Conservation (phyloP, 108 stramenopile species). For the Mediolabrus comicus region DNA sequence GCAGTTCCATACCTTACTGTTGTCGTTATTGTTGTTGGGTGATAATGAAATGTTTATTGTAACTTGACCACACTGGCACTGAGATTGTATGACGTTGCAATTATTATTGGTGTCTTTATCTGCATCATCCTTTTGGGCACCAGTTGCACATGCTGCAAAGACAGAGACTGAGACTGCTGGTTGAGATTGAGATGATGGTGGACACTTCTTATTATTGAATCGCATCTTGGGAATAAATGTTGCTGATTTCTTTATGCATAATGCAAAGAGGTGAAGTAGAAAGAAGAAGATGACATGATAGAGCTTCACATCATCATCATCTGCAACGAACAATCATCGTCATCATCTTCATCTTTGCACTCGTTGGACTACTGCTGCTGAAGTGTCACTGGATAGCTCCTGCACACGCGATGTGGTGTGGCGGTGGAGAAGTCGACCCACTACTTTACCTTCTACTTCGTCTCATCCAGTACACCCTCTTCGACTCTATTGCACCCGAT, state of each 20-base stretch:
- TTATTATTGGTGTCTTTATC: not conserved
- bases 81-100: not conserved
- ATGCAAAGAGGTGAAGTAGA: too few species aligned
- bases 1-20: conserved; percentile 17
- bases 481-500: too few species aligned
- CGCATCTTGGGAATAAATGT: too few species aligned
- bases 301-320: not conserved
- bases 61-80: not conserved
- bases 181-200: not conserved
- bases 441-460: too few species aligned
- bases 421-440: too few species aligned
- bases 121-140: not conserved
- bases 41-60: not conserved
- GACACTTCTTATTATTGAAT: not conserved
- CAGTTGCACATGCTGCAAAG: not conserved
- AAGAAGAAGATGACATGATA: not conserved
- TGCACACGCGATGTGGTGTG: too few species aligned
- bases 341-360: not conserved
- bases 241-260: not conserved
- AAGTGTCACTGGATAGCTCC: too few species aligned
- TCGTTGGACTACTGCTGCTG: too few species aligned
- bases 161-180: too few species aligned
- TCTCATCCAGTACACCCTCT: too few species aligned
- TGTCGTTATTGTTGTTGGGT: not conserved
- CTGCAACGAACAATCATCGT: not conserved